Evolutionary conservation across 139 green algal species (phyloP).

Genomic region (Tetraselmis chui): DNA sequence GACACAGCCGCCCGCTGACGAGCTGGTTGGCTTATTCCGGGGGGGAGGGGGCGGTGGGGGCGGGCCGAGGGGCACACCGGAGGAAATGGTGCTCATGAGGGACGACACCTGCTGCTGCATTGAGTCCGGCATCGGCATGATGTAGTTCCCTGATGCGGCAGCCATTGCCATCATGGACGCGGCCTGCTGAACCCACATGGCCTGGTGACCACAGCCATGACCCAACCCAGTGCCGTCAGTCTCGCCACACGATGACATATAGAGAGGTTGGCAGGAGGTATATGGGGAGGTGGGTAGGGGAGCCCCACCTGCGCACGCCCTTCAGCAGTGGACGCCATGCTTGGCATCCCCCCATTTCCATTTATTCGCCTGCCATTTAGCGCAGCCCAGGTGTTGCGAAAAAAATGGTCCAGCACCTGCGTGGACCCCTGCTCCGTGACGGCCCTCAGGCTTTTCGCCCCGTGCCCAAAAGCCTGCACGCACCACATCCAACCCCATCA

Average conservation of each 20-base stretch:
- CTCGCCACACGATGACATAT: too few species aligned
- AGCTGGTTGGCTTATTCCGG: neutral
- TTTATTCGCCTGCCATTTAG: neutral
- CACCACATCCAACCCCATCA: neutral
- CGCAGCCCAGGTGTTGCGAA: conserved; percentile 58
- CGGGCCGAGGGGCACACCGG: neutral
- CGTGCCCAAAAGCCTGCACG: neutral
- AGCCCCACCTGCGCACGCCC: neutral
- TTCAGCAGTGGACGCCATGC: neutral
- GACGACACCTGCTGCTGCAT: neutral
- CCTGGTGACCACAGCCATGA: neutral
- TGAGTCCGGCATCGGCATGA: too few species aligned
- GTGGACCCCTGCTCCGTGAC: conserved; percentile 14
- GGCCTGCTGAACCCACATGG: neutral
- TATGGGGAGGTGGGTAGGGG: neutral
- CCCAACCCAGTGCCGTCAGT: neutral
- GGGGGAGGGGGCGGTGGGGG: too few species aligned
- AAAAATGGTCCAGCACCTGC: conserved; percentile 48
- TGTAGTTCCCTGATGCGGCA: neutral
- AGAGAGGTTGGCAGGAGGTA: neutral
- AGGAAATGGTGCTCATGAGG: neutral
- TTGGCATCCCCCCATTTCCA: neutral
- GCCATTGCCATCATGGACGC: neutral
- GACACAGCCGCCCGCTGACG: too few species aligned
- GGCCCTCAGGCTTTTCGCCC: neutral